These are phyloP conservation scores for Rhizopogon roseolus DNA, from an alignment of 768 basidiomycete genomes.

Conservation along the genomic window DNA sequence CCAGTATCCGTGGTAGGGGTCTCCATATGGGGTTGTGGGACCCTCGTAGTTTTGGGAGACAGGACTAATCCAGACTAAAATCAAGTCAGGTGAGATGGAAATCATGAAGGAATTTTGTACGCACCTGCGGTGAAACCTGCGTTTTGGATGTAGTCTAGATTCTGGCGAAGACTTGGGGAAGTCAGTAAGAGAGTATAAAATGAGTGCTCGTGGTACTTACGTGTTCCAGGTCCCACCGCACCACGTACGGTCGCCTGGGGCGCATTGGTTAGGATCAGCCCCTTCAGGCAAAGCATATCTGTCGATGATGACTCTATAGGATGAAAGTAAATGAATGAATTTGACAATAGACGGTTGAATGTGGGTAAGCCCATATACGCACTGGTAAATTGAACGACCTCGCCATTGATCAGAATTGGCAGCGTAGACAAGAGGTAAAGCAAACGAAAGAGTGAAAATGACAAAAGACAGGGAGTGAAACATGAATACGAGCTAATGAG, in stretches of 20 bases:
- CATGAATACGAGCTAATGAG: constrained; percentile 9
- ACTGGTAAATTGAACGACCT: constrained; percentile 79
- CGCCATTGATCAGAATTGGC: constrained; percentile 75
- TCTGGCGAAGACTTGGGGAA: constrained; percentile 47
- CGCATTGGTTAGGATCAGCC: constrained; percentile 48
- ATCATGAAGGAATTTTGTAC: constrained; percentile 9
- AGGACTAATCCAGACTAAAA: constrained; percentile 77
- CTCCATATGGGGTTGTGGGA: constrained; percentile 66
- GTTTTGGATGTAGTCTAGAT: constrained; percentile 81
- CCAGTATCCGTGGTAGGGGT: constrained; percentile 89
- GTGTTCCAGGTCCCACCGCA: constrained; percentile 88
- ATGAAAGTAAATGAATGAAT: background rate
- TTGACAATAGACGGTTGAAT: background rate
- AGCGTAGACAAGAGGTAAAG: constrained; percentile 33
- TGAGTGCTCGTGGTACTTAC: constrained; percentile 21
- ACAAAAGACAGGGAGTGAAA: constrained; percentile 8
- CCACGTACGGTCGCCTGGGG: constrained; percentile 58
- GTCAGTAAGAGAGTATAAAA: background rate
- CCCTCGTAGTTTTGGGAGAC: constrained; percentile 76
- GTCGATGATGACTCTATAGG: constrained; percentile 60
- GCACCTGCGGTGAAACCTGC: constrained; percentile 77
- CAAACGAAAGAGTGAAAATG: constrained; percentile 20
- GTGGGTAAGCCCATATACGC: constrained; percentile 10
- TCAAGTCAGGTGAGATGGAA: constrained; percentile 1
- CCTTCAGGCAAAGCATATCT: constrained; percentile 66